Base-by-base conservation (phyloP, 2,329 filamentous ascomycete species). In the Pseudocercospora crystallina region DNA sequence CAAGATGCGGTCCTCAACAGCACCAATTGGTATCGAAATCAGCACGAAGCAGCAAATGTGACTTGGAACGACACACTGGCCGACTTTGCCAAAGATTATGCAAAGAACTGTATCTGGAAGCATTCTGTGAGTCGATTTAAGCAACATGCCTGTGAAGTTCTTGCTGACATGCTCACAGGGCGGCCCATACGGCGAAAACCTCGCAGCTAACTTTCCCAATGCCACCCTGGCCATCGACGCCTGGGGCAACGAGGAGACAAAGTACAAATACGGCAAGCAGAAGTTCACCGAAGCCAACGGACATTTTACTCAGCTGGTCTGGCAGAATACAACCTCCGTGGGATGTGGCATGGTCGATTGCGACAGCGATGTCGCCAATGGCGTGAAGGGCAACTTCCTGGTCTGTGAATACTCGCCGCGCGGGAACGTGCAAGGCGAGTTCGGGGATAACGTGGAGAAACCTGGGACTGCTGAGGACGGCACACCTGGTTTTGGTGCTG, bases 351-450 rank as follows among this genome's bases (percentile, higher is more conserved):
- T 58, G 12, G 56, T 60, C 2, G 38, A 61, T 4, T 67, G 65
- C 49, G 29, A 53, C 10, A 62, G 54, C 31, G 46, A 43, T 29
- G 49, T 32, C 0, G 53, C 57, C 31, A 44, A 45, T 30, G 61
- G 57, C 13, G 59, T 57, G 10, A 42, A 61, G 3, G 65, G 65
- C 9, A 60, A 56, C 49, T 62, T 47, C 29, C 35, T 69, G 17
- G 68, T 73, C 1, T 73, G 71, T 60, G 69, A 72, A 54, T 73
- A 73, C 50, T 59, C 55, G 43, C 71, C 71, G 4, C 47, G 59
- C 3, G 71, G 71, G 0, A 73, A 73, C 44, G 63, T 71, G 1
- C 49, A 62, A 13, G 69, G 67, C 1, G 43, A 61, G 14, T 73
- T 70, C 51, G 49, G 44, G 11, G 42, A 62, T 4, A 71, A 73